Percentiles rank a stretch among this genome's conserved stretches.
phyloP scores from a whole-genome alignment of 768 basidiomycete species.

The Hygrocybe punicea region DNA sequence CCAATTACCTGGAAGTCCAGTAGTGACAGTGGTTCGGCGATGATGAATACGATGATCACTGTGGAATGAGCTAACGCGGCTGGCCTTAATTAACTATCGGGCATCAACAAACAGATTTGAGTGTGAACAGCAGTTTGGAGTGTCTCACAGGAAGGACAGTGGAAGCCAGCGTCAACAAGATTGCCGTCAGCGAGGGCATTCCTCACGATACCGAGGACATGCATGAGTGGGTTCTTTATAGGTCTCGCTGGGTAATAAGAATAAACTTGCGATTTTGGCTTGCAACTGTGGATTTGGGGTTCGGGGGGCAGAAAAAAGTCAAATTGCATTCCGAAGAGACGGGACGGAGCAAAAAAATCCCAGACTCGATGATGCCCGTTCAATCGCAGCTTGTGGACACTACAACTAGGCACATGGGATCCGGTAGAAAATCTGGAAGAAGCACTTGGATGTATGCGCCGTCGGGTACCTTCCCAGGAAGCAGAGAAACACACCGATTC shows the following conservation, averaged over 20 bases:
- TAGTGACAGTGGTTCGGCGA: slow-evolving; percentile 39
- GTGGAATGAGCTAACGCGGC: slow-evolving; percentile 2
- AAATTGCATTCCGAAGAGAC: too few relatives aligned
- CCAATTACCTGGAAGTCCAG: slow-evolving; percentile 53
- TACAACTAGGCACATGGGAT: too few relatives aligned
- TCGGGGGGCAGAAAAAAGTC: too few relatives aligned
- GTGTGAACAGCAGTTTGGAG: slow-evolving; percentile 2
- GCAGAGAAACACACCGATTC: too few relatives aligned
- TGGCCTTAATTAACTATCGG: background rate
- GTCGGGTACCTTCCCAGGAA: too few relatives aligned
- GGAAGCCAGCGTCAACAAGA: slow-evolving; percentile 37
- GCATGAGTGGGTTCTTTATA: background rate
- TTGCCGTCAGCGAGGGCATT: slow-evolving; percentile 14
- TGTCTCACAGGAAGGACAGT: slow-evolving; percentile 40
- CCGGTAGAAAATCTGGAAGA: background rate
- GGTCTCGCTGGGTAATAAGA: background rate
- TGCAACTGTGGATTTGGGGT: too few relatives aligned
- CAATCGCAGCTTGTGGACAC: background rate
- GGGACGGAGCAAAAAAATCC: too few relatives aligned
- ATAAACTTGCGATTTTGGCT: background rate
- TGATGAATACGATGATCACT: slow-evolving; percentile 25
- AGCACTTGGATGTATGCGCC: background rate
- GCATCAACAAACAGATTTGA: background rate
- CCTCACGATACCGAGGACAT: background rate
- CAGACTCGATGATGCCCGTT: background rate